Conservation (phyloP, 202 grass and related monocot genomes). For the Zoysia matrella region DNA sequence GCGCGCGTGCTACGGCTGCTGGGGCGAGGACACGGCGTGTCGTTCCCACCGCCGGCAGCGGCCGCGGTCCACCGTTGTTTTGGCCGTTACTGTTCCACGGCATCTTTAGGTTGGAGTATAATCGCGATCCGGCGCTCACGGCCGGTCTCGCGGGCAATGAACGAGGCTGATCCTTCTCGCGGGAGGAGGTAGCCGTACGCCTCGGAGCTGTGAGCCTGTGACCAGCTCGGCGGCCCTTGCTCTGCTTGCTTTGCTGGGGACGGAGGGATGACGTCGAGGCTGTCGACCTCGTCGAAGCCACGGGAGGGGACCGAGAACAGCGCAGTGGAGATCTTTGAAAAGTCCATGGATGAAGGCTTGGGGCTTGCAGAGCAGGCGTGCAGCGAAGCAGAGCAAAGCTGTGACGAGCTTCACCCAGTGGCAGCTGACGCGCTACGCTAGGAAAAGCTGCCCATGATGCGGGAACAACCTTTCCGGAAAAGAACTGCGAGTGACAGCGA, state of each 20-base stretch:
- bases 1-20: conserved; percentile 38
- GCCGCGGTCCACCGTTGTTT: conserved; percentile 18
- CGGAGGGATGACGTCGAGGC: background rate
- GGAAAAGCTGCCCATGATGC: background rate
- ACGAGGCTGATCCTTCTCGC: background rate
- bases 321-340: background rate
- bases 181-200: background rate
- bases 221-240: background rate
- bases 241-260: background rate
- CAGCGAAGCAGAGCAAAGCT: conserved; percentile 16
- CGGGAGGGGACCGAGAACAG: background rate
- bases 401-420: background rate
- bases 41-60: conserved; percentile 28
- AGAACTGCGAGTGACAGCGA: background rate
- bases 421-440: conserved; percentile 1
- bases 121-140: background rate
- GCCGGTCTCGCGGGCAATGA: conserved; percentile 31
- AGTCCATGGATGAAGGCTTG: background rate
- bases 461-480: background rate
- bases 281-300: too few species aligned
- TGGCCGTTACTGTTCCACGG: background rate
- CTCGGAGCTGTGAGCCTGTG: conserved; percentile 9
- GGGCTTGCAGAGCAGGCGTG: conserved; percentile 30
- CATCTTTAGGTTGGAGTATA: conserved; percentile 28
- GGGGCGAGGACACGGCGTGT: conserved; percentile 42